Base-by-base conservation (phyloP, 805 yeast species). In the Zygosaccharomyces kombuchaensis region DNA sequence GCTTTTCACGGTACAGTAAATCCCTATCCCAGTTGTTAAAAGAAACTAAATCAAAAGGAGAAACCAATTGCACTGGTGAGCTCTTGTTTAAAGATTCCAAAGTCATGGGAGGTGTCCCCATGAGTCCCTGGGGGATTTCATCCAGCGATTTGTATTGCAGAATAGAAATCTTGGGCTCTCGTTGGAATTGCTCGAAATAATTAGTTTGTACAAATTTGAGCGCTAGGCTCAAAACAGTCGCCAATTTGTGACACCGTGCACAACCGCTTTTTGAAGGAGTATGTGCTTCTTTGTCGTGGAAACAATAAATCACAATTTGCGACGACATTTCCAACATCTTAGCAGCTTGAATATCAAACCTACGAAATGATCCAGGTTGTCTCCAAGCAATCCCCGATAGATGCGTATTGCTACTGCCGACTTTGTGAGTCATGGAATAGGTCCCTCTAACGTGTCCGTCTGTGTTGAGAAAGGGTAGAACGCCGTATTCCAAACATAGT, bases 331-430 rank as follows among this genome's bases (percentile, higher is more conserved):
- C 84, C 49, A 83, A 34, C 50, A 55, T 69, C 59, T 88, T 89
- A n/a, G 88, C 76, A 14, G 81, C 84, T 66, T 91, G 98, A 46
- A 85, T 79, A 59, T 86, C 88, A 64, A 89, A 90, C 59, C 90
- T 87, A 51, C 97, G 75, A 44, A 89, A 73, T 3, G 87, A 79
- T 5, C 87, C 81, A 3, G 95, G 93, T 35, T 75, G 71, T 46
- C 73, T 78, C 40, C 31, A 36, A n/a, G 46, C 26, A 9, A 26
- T 21, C 12, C 44, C 42, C 23, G 37, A 17, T 9, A 17, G 16
- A 14, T 38, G 39, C 2, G 43, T 38, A 25, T 37, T 35, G 27
- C 47, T 48, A 27, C 42, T 52, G 13, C 55, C 42, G 2, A 54
- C 54, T 12, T 44, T 37, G 23, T 45, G 23, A 17, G 39, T 43